Evolutionary conservation across 2,329 filamentous ascomycete species (phyloP).

Genomic region (Emmonsia crescens): DNA sequence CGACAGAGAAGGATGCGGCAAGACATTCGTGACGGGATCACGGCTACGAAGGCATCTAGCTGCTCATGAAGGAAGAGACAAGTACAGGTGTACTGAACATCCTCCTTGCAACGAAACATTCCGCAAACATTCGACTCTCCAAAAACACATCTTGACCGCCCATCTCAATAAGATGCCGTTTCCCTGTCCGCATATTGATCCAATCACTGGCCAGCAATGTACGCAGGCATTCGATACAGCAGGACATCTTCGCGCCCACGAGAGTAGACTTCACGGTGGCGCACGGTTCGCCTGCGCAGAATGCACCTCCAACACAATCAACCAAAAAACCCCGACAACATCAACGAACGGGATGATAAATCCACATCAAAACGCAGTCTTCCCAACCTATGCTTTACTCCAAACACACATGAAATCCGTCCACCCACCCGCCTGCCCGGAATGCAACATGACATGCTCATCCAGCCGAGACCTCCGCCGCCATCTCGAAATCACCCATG

Average conservation of each 20-base stretch:
- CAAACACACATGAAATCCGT: conserved; percentile 61
- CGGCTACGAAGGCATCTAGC: conserved; percentile 64
- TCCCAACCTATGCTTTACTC: conserved; percentile 61
- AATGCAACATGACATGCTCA: conserved; percentile 59
- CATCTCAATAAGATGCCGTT: conserved; percentile 65
- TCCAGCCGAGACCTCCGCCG: conserved; percentile 58
- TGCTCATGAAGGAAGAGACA: conserved; percentile 67
- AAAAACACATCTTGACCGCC: conserved; percentile 66
- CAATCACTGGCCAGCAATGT: conserved; percentile 47
- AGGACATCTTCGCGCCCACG: conserved; percentile 59
- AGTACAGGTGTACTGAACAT: conserved; percentile 61
- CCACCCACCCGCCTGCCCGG: conserved; percentile 62
- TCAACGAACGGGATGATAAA: conserved; percentile 4
- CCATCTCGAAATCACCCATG: conserved; percentile 71
- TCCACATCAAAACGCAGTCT: conserved; percentile 34
- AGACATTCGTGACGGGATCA: conserved; percentile 71
- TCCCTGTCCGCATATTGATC: conserved; percentile 52
- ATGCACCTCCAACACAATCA: conserved; percentile 41
- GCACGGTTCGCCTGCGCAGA: conserved; percentile 66
- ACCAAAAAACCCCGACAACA: conserved; percentile 21
- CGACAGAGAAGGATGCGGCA: conserved; percentile 60
- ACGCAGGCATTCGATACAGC: conserved; percentile 61
- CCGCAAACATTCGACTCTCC: conserved; percentile 75
- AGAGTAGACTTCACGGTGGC: conserved; percentile 57
- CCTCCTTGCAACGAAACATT: conserved; percentile 66